Base-by-base conservation (phyloP, 495 filamentous ascomycete species). In the Penicillium turbatum region DNA sequence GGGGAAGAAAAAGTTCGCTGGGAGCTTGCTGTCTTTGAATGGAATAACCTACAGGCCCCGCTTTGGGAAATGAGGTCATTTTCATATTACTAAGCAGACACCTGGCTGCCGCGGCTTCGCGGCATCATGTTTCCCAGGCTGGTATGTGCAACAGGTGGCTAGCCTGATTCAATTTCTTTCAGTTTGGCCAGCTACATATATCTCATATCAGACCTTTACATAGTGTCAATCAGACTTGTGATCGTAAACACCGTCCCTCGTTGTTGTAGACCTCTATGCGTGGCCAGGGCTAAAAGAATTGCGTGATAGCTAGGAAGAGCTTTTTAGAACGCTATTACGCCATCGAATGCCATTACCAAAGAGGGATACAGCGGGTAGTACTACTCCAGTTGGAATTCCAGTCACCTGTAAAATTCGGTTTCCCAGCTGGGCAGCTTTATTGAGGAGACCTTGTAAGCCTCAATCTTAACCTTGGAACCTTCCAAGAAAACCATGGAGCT, bases 31-130 rank as follows among this genome's bases (percentile, higher is more conserved):
- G 34, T 35, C 12, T 48, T 39, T 49, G n/a, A 30, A 27, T 15
- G 9, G 31, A 36, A 48, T 36, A 29, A 43, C 42, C 39, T 40
- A 30, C 38, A 43, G 47, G 63, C 61, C 61, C 60, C 63, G 63
- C 60, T 51, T 43, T 51, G 37, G 37, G 38, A 49, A 46, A 46
- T 54, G 51, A 54, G 21, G 31, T 54, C 36, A 48, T 54, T 37
- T 26, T n/a, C 30, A 10, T 24, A 39, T 40, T 43, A 54, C 43
- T 54, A 38, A 49, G 6, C 44, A 19, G 8, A 1, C 32, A 13
- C 32, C 35, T 6, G 35, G 35, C 35, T 16, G 6, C 17, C 44
- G 3, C n/a, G 43, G 30, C 29, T 17, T 30, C 16, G 29, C 43
- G 27, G 12, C 29, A 34, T 46, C 43, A 19, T 16, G 40, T 7